These are phyloP conservation scores for Colletotrichum higginsianum DNA, from an alignment of 2,329 filamentous ascomycete genomes.

Conservation along the genomic window DNA sequence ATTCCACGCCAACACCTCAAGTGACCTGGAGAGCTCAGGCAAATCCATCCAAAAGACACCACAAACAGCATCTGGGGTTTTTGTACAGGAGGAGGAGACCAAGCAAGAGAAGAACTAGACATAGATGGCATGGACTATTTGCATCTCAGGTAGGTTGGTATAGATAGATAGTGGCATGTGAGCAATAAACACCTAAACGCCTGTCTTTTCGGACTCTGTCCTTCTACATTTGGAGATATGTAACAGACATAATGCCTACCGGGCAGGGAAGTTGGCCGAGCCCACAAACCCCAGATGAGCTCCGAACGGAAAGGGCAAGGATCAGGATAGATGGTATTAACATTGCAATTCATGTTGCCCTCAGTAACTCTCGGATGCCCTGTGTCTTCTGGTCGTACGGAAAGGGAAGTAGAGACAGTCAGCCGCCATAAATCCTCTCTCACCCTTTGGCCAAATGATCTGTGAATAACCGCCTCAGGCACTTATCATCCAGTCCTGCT, in stretches of 20 bases:
- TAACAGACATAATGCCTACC: not conserved
- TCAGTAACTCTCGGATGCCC: not conserved
- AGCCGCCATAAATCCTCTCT: not conserved
- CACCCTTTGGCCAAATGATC: not conserved
- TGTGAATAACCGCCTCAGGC: not conserved
- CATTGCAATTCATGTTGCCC: not conserved
- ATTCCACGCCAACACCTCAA: not conserved
- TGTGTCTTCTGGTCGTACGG: not conserved
- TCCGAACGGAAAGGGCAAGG: conserved; percentile 1
- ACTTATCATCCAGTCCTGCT: not conserved
- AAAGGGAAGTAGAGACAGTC: not conserved
- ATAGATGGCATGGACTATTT: not conserved
- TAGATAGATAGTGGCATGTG: not conserved
- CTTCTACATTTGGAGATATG: conserved; percentile 1
- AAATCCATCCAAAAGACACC: not conserved
- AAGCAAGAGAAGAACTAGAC: conserved; percentile 2
- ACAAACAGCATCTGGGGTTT: conserved; percentile 4
- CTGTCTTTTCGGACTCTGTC: not conserved
- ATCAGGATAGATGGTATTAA: not conserved
- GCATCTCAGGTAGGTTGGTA: not conserved
- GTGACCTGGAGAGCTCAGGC: conserved; percentile 1
- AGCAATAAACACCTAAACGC: conserved; percentile 2
- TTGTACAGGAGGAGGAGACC: not conserved
- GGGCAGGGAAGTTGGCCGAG: not conserved
- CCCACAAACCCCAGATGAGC: not conserved